Percentiles rank a stretch among this genome's conserved stretches.
These are phyloP conservation scores for Pseudogymnoascus sp. DNA, from an alignment of 2,329 filamentous ascomycete species.

Conservation along the genomic window DNA sequence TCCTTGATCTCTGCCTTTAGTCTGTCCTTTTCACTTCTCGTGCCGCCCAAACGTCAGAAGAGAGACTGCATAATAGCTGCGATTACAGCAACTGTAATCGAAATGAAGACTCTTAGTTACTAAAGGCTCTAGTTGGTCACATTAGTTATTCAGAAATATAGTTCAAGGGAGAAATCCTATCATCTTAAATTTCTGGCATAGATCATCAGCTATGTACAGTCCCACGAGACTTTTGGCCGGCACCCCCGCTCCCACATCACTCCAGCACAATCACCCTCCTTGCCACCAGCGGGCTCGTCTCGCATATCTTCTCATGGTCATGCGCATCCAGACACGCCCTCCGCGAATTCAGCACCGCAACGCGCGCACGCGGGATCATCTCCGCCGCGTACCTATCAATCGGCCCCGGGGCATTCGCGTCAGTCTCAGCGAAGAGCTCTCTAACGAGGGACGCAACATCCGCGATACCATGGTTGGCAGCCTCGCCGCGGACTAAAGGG, in stretches of 20 bases:
- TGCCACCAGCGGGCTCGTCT: slow-evolving; percentile 26
- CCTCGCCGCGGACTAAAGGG: slow-evolving; percentile 46
- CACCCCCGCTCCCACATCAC: not conserved
- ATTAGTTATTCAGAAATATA: too few relatives aligned
- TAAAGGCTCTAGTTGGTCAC: too few relatives aligned
- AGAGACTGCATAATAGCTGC: too few relatives aligned
- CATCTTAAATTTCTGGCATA: too few relatives aligned
- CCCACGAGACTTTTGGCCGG: too few relatives aligned
- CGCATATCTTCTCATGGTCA: slow-evolving; percentile 28
- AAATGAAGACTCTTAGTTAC: too few relatives aligned
- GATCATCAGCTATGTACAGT: not conserved
- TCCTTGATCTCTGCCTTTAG: not conserved
- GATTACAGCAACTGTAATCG: too few relatives aligned
- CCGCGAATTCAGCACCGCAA: slow-evolving; percentile 29
- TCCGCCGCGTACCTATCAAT: slow-evolving; percentile 28
- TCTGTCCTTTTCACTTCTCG: not conserved
- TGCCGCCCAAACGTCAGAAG: slow-evolving; percentile 32
- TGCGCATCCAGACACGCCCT: slow-evolving; percentile 31
- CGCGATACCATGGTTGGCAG: slow-evolving; percentile 48
- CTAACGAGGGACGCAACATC: slow-evolving; percentile 42
- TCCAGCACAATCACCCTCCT: not conserved
- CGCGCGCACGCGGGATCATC: slow-evolving; percentile 26
- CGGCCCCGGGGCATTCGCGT: slow-evolving; percentile 14
- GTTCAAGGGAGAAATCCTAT: too few relatives aligned
- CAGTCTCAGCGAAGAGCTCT: slow-evolving; percentile 16